Base-by-base conservation (phyloP, 768 basidiomycete species). In the Lactarius psammicola region DNA sequence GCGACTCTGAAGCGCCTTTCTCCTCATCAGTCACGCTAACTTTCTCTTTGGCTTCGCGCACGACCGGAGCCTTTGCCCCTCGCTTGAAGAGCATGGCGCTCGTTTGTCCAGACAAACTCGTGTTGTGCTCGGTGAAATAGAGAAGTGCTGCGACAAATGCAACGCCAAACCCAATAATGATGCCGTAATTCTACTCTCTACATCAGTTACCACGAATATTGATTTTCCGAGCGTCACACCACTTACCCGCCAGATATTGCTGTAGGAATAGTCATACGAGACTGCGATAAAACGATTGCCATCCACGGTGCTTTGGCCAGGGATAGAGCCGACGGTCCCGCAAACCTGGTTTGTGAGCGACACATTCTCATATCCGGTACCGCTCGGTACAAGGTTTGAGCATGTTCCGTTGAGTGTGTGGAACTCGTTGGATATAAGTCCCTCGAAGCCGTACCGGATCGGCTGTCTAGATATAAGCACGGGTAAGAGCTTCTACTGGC, bases 341-440 rank as follows among this genome's bases (percentile, higher is more conserved):
- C 94, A 95, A 1, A 88, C 87, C 75, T 93, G 92, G 72, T 94
- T 91, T 1, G 69, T 74, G 18, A 87, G 68, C 3, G 79, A 74
- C 46, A 87, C 73, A 23, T 78, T 77, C 68, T 83, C 83, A 67
- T 91, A 91, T 0, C 84, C 84, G 0, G 87, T 77, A 0, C 89
- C 88, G 3, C 77, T 80, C 4, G 89, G 87, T 0, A 87, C 84
- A 17, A 90, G 76, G 46, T 78, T 74, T 30, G 87, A 77, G 71
- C 88, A 88, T 17, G 76, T 71, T 54, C 87, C 90, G 26, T 88
- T 75, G 8, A 90, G 76, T 0, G 84, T 87, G 69, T 83, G 85
- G 76, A 95, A 94, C 74, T 96, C 92, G 75, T 94, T 95, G 26
- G 84, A 80, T 73, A 95, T 80, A 49, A 94, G 74, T 0, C 82